A percentile compares a stretch with the other conserved stretches of the same genome.
Conservation (phyloP, 1,284 basidiomycete genomes). For the Ceratorhiza oryzae-sativae region DNA sequence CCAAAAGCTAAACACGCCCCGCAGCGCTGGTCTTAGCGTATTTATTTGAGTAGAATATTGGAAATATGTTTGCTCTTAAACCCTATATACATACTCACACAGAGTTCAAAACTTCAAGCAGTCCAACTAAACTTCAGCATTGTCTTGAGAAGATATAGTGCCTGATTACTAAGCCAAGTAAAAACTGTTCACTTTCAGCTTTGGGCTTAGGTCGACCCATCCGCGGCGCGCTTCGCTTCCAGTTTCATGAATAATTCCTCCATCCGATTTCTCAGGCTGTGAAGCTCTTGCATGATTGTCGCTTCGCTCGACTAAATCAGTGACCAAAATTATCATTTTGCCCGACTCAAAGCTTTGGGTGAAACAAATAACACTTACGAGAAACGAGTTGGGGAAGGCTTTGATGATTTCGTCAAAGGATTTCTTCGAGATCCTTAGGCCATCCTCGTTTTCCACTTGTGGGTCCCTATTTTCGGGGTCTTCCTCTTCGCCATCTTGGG, state of each 20-base stretch:
- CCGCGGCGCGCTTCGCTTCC: constrained; percentile 45
- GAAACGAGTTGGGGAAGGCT: constrained; percentile 75
- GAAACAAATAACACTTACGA: constrained; percentile 59
- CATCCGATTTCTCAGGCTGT: constrained; percentile 64
- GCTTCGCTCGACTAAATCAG: constrained; percentile 71
- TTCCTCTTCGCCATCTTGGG: constrained; percentile 72
- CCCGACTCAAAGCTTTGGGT: background rate
- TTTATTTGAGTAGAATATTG: no score
- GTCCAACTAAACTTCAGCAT: background rate
- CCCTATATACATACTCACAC: no score
- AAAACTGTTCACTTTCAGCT: background rate
- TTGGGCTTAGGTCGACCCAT: constrained; percentile 2
- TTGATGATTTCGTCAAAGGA: constrained; percentile 78
- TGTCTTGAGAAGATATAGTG: background rate
- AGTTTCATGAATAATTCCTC: constrained; percentile 63
- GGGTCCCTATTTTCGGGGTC: constrained; percentile 65
- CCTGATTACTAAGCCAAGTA: constrained; percentile 5
- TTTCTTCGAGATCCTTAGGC: constrained; percentile 71
- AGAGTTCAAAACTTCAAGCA: no score
- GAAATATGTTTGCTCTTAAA: no score
- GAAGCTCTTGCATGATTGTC: constrained; percentile 70
- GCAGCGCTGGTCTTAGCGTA: no score
- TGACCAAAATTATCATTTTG: constrained; percentile 33
- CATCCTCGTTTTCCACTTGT: constrained; percentile 65
- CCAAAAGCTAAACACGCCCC: no score